A percentile compares a stretch with the other conserved stretches of the same genome.
phyloP scores from a whole-genome alignment of 139 green algal species.

The Haematococcus lacustris region DNA sequence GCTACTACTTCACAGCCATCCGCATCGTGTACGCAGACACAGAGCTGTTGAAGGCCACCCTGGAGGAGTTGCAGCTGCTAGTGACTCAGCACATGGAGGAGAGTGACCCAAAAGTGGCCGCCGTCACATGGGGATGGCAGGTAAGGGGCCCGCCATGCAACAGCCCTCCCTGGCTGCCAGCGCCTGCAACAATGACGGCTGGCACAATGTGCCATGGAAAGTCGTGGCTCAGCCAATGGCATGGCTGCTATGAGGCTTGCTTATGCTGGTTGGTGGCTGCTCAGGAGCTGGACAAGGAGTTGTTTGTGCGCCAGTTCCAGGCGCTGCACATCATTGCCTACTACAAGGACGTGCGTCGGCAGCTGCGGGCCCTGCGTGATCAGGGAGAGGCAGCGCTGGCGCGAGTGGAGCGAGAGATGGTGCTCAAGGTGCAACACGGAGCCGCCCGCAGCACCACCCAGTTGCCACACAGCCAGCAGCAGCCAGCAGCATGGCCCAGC shows the following conservation, averaged over 20 bases:
- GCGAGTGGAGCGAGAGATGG: constrained; percentile 44
- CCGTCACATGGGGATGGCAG: constrained; percentile 23
- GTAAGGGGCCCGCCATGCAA: too few species aligned
- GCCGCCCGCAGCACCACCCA: background rate
- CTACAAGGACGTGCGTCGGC: constrained; percentile 35
- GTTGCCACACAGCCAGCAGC: too few species aligned
- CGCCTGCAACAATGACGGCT: too few species aligned
- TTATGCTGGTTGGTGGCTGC: too few species aligned
- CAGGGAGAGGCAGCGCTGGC: constrained; percentile 27
- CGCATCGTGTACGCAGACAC: constrained; percentile 24
- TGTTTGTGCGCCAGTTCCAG: constrained; percentile 32
- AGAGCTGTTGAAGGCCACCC: constrained; percentile 22
- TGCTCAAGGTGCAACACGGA: constrained; percentile 29
- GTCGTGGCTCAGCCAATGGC: too few species aligned
- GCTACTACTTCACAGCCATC: constrained; percentile 30
- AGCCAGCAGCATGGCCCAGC: background rate
- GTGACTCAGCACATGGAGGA: constrained; percentile 6
- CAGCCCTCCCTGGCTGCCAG: too few species aligned
- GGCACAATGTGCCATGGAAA: too few species aligned
- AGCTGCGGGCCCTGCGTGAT: constrained; percentile 30
- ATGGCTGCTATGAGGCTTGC: too few species aligned
- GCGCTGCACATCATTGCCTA: constrained; percentile 36
- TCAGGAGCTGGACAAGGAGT: constrained; percentile 18
- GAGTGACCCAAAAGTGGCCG: constrained; percentile 9
- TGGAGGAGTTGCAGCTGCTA: constrained; percentile 18